Percentiles rank a stretch among this genome's conserved stretches.
Evolutionary conservation across 306 rosid genomes (phyloP).

Genomic region (Rosa chinensis): DNA sequence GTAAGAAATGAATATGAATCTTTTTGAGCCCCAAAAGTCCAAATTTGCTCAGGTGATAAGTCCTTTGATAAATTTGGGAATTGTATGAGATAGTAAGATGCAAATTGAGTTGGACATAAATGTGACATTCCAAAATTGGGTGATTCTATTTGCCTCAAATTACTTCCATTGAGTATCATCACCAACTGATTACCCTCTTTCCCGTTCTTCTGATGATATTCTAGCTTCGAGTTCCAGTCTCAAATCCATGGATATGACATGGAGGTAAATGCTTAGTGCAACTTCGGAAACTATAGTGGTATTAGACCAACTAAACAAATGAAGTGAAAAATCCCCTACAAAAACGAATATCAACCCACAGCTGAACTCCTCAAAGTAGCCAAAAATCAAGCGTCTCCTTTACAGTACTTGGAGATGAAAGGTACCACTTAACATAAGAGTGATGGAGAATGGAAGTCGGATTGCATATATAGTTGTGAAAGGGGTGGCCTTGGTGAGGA

Average conservation of each 20-base stretch:
- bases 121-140: background rate
- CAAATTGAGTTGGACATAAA: background rate
- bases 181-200: background rate
- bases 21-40: background rate
- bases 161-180: background rate
- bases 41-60: background rate
- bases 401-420: background rate
- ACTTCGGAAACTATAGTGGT: background rate
- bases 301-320: background rate
- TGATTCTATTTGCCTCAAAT: background rate
- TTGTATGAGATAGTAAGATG: background rate
- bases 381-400: background rate
- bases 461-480: background rate
- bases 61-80: background rate
- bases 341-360: background rate
- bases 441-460: background rate
- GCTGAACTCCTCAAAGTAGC: background rate
- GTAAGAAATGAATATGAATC: background rate
- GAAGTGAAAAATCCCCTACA: background rate
- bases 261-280: background rate
- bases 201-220: background rate
- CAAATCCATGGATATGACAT: background rate
- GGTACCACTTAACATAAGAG: background rate
- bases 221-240: background rate
- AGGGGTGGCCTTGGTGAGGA: background rate